A percentile compares a stretch with the other conserved stretches of the same genome.
phyloP scores from a whole-genome alignment of 805 yeast genomes.

The Starmerella potacharoeniae region DNA sequence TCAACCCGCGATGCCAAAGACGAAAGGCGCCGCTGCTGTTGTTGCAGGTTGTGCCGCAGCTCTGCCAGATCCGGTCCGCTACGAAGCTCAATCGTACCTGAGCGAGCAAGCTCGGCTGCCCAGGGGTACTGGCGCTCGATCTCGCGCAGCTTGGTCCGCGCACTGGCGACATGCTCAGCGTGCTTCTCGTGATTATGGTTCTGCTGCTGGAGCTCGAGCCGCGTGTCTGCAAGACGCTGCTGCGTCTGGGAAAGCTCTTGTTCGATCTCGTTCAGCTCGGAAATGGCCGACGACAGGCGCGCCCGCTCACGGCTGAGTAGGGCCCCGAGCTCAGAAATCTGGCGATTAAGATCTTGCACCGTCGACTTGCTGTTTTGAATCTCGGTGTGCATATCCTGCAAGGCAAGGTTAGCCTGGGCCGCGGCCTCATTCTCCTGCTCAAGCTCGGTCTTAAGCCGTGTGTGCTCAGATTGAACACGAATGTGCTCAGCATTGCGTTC shows the following conservation, averaged over 20 bases:
- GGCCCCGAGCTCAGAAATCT: conserved; percentile 5
- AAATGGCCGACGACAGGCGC: not conserved
- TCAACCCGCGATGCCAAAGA: conserved; percentile 14
- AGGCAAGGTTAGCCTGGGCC: conserved; percentile 49
- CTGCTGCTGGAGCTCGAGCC: conserved; percentile 14
- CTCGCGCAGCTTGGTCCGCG: not conserved
- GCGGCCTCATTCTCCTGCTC: conserved; percentile 32
- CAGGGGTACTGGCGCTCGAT: conserved; percentile 10
- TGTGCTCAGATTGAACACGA: conserved; percentile 10
- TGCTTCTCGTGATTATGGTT: conserved; percentile 5
- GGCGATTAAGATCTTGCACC: not conserved
- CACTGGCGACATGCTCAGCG: not conserved
- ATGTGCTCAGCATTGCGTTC: conserved; percentile 3
- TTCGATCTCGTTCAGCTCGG: conserved; percentile 10
- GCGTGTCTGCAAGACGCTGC: conserved; percentile 5
- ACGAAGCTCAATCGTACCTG: not conserved
- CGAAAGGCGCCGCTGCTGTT: conserved; percentile 12
- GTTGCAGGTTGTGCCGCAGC: conserved; percentile 5
- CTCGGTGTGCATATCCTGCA: conserved; percentile 74
- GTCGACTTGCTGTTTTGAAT: conserved; percentile 32
- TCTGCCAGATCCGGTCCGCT: conserved; percentile 6
- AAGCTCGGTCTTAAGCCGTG: conserved; percentile 12
- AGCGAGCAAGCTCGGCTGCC: conserved; percentile 6
- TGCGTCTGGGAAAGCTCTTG: not conserved
- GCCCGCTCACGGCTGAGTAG: conserved; percentile 3